These are phyloP conservation scores for Ophiostoma angusticollis DNA, from an alignment of 2,329 filamentous ascomycete species.

Conservation along the genomic window DNA sequence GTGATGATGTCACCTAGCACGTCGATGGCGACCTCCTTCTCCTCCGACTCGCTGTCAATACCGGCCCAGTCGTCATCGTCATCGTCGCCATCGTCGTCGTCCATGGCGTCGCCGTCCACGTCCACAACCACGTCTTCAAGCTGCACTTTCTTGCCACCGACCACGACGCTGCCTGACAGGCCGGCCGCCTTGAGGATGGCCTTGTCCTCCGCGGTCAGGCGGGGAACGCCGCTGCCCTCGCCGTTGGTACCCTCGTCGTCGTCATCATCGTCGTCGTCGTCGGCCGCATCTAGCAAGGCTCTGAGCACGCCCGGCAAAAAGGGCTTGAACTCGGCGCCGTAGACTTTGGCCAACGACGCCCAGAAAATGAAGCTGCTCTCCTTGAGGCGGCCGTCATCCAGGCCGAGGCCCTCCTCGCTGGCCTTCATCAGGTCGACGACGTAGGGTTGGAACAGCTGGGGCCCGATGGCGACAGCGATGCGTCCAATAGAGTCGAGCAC, in stretches of 20 bases:
- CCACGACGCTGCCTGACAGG: neutral
- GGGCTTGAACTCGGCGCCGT: slow-evolving; percentile 68
- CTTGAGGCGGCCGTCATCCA: slow-evolving; percentile 80
- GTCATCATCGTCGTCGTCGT: slow-evolving; percentile 79
- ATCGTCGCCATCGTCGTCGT: slow-evolving; percentile 53
- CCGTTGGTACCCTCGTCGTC: no score
- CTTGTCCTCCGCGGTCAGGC: slow-evolving; percentile 58
- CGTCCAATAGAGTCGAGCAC: slow-evolving; percentile 89
- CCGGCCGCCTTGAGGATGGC: slow-evolving; percentile 48
- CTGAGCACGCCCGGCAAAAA: slow-evolving; percentile 69
- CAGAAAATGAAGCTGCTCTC: slow-evolving; percentile 97
- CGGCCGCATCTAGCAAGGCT: slow-evolving; percentile 70
- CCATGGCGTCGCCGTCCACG: slow-evolving; percentile 40
- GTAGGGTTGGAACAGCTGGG: slow-evolving; percentile 78
- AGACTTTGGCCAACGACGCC: slow-evolving; percentile 89
- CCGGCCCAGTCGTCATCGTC: slow-evolving; percentile 80
- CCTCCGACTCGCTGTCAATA: slow-evolving; percentile 68
- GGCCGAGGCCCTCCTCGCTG: slow-evolving; percentile 77
- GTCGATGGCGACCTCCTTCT: slow-evolving; percentile 95
- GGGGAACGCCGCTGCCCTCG: no score
- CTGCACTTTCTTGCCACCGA: slow-evolving; percentile 68
- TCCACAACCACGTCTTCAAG: slow-evolving; percentile 50
- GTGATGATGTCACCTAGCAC: slow-evolving; percentile 87
- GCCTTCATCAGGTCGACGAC: slow-evolving; percentile 83
- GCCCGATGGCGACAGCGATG: slow-evolving; percentile 78